Evolutionary conservation across 2,329 filamentous ascomycete species (phyloP).

Genomic region (Fusarium hainanense): DNA sequence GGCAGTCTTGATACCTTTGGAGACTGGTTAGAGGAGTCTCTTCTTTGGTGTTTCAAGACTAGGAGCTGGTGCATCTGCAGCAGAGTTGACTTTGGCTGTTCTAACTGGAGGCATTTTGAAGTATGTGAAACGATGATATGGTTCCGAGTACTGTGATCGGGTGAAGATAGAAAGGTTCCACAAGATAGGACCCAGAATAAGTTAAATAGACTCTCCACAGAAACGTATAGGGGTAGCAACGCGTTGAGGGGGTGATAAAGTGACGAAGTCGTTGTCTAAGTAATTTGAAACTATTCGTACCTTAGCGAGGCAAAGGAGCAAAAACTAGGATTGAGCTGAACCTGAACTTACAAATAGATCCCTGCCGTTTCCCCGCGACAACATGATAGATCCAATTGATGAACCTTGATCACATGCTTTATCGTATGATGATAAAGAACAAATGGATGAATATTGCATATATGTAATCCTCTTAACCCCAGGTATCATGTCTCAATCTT

Average conservation of each 20-base stretch:
- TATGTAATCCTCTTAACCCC: not conserved
- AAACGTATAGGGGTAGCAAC: not conserved
- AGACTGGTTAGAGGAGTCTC: constrained; percentile 5
- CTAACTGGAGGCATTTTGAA: constrained; percentile 17
- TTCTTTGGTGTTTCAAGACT: not conserved
- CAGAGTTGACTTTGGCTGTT: constrained; percentile 17
- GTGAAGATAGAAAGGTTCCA: not conserved
- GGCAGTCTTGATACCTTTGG: constrained; percentile 3
- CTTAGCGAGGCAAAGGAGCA: not conserved
- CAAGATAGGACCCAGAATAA: not conserved
- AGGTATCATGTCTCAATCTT: not conserved
- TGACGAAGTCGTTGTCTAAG: not conserved
- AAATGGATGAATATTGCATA: not conserved
- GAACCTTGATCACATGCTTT: too few relatives aligned
- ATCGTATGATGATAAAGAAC: not conserved
- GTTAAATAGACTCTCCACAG: not conserved
- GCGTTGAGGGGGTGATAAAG: not conserved
- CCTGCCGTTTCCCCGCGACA: not conserved
- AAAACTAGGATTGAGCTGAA: not conserved
- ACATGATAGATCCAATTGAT: not conserved
- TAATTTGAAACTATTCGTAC: too few relatives aligned
- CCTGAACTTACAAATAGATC: not conserved
- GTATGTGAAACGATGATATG: not conserved
- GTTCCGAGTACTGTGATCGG: too few relatives aligned
- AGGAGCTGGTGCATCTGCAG: constrained; percentile 1